phyloP scores from a whole-genome alignment of 2,329 filamentous ascomycete genomes.

The Calonectria ilicicola region DNA sequence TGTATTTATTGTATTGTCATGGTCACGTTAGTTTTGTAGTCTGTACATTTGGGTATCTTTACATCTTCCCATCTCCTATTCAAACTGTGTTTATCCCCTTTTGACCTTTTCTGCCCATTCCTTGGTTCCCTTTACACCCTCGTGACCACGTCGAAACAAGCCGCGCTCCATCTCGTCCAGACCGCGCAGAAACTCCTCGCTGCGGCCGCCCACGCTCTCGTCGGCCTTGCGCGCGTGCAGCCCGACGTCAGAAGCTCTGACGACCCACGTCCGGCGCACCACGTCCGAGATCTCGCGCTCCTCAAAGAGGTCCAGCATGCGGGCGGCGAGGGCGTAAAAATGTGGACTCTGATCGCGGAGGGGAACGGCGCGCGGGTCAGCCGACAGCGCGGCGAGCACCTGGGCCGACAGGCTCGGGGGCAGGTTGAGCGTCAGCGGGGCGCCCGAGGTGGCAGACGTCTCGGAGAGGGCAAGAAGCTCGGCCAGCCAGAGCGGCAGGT shows the following conservation, averaged over 20 bases:
- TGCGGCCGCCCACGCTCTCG: constrained; percentile 66
- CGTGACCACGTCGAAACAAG: constrained; percentile 79
- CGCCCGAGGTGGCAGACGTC: constrained; percentile 57
- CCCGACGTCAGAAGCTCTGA: constrained; percentile 83
- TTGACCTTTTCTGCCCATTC: constrained; percentile 75
- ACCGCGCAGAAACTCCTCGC: constrained; percentile 86
- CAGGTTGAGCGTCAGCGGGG: constrained; percentile 84
- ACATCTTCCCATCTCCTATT: neutral
- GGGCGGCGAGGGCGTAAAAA: constrained; percentile 87
- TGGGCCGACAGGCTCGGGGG: constrained; percentile 81
- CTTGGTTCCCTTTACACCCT: constrained; percentile 76
- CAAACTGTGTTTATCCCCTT: constrained; percentile 43
- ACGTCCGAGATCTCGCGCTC: constrained; percentile 82
- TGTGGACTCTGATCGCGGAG: constrained; percentile 85
- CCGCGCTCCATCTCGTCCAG: constrained; percentile 91
- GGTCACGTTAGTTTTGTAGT: constrained; percentile 15
- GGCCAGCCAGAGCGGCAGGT: constrained; percentile 92
- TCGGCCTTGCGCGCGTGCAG: constrained; percentile 90
- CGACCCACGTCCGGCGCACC: constrained; percentile 82
- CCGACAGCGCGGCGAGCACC: constrained; percentile 90
- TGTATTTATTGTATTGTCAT: constrained; percentile 10
- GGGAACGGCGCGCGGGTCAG: constrained; percentile 87
- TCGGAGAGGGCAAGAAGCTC: constrained; percentile 88
- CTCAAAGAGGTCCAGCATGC: constrained; percentile 91
- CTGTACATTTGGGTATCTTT: constrained; percentile 34